Evolutionary conservation across 2,329 filamentous ascomycete genomes (phyloP), one percentile per base, ranked within the genome.

Genomic region (Epichloe bromicola): DNA sequence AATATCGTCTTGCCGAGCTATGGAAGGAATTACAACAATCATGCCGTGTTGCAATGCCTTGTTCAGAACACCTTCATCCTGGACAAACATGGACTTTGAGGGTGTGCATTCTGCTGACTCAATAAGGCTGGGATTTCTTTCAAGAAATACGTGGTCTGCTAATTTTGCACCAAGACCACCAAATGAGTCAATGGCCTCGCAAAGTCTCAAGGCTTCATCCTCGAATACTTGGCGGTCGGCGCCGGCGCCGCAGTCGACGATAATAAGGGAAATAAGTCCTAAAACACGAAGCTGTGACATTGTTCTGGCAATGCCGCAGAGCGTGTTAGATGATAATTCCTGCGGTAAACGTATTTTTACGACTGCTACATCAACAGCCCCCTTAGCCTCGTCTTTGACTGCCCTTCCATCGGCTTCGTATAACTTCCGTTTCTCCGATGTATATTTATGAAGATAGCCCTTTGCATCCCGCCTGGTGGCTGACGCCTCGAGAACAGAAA

Each of bases 391-490:
- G 1, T 36, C 38, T 17, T 44, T 38, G 10, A 26, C 8, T 15
- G 33, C 8, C 5, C 5, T 30, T 19, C 38, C 40, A 20, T 40
- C 19, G 15, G 41, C 33, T 15, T 38, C 36, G 17, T 36, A 26
- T 23, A n/a, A 19, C n/a, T 65, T 43, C 15, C 37, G 40, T 34
- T 60, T 58, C 46, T 65, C 64, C 59, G 57, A 61, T 56, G 59
- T 83, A 65, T 96, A 95, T 54, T 88, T 90, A 59, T 93, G 85
- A 15, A 98, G 76, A 63, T 96, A 98, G 38, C 87, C 83, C 67
- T 86, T 90, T 46, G 90, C 89, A 70, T 98, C 93, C 60, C 93
- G 82, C 67, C 90, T 95, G 0, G 91, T 96, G 5, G 90, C 86
- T 11, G 89, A 88, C 17, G 90, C 88, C 61, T 87, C 88, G 34